A percentile compares a stretch with the other conserved stretches of the same genome.
Conservation (phyloP, 2,329 filamentous ascomycete genomes). For the Beauveria brongniartii region DNA sequence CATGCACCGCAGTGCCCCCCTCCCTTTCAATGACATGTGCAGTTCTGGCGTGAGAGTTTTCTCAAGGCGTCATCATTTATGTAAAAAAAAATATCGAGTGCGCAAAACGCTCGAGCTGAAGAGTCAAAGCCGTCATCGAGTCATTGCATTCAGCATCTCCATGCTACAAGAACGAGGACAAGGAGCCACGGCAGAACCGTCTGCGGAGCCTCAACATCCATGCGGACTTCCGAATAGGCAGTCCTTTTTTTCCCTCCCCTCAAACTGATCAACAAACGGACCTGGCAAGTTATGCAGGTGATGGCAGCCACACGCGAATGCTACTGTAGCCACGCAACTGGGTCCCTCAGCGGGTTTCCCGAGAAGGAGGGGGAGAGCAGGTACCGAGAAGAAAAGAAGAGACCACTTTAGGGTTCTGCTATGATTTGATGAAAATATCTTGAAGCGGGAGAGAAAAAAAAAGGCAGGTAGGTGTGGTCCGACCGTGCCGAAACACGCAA, state of each 20-base stretch:
- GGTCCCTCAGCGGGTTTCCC: neutral
- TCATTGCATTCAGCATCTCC: no score
- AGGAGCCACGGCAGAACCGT: no score
- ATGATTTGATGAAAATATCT: no score
- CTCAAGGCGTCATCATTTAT: no score
- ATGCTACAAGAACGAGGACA: no score
- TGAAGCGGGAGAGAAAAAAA: neutral
- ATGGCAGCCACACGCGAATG: constrained; percentile 1
- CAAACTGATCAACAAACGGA: neutral
- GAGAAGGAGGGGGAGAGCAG: neutral
- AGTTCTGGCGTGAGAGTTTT: no score
- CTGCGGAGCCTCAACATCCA: neutral
- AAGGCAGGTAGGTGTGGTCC: neutral
- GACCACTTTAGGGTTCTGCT: no score
- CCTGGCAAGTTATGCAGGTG: constrained; percentile 2
- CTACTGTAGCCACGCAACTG: neutral
- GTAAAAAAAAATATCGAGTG: no score
- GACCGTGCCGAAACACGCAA: neutral
- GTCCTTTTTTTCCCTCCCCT: neutral
- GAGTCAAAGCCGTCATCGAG: no score
- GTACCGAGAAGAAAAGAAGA: no score
- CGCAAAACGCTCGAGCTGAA: no score
- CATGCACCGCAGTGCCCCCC: neutral
- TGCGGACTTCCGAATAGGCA: neutral
- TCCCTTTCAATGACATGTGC: neutral